phyloP scores from a whole-genome alignment of 805 yeast genomes.

The Starmerella floricola region DNA sequence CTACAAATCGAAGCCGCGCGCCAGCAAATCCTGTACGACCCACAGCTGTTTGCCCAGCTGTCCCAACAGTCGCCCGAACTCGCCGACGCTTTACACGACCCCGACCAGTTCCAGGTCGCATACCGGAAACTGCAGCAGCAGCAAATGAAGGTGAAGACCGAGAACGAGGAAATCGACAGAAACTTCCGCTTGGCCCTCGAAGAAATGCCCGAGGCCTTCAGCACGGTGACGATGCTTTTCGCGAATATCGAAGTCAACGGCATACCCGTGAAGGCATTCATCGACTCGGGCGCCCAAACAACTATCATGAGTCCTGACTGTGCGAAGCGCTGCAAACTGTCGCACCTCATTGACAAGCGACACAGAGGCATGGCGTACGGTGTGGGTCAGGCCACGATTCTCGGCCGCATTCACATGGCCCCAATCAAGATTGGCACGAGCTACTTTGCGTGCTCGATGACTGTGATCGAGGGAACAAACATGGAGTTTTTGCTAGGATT shows the following conservation, averaged over 20 bases:
- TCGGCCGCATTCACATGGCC: constrained; percentile 80
- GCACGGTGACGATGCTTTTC: constrained; percentile 71
- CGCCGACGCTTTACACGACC: constrained; percentile 37
- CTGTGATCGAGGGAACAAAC: constrained; percentile 46
- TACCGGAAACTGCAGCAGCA: constrained; percentile 38
- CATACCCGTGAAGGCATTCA: constrained; percentile 74
- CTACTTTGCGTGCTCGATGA: constrained; percentile 54
- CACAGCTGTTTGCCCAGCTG: constrained; percentile 27
- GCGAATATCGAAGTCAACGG: constrained; percentile 71
- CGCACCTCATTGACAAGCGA: constrained; percentile 64
- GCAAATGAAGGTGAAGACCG: constrained; percentile 26
- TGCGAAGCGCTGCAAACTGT: constrained; percentile 60
- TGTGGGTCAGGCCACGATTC: constrained; percentile 67
- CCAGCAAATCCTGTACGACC: constrained; percentile 28
- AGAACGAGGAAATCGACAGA: constrained; percentile 65
- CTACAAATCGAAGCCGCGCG: constrained; percentile 27
- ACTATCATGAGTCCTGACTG: constrained; percentile 69
- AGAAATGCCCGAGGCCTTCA: constrained; percentile 80
- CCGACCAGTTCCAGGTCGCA: constrained; percentile 36
- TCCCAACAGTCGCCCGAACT: constrained; percentile 38
- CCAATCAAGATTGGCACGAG: constrained; percentile 65
- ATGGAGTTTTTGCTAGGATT: constrained; percentile 70
- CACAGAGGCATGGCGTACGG: constrained; percentile 79
- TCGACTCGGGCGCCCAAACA: constrained; percentile 90
- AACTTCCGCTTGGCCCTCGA: constrained; percentile 72